A percentile compares a stretch with the other conserved stretches of the same genome.
phyloP scores from a whole-genome alignment of 1,139 yeast species.

The Kluyveromyces sp. region DNA sequence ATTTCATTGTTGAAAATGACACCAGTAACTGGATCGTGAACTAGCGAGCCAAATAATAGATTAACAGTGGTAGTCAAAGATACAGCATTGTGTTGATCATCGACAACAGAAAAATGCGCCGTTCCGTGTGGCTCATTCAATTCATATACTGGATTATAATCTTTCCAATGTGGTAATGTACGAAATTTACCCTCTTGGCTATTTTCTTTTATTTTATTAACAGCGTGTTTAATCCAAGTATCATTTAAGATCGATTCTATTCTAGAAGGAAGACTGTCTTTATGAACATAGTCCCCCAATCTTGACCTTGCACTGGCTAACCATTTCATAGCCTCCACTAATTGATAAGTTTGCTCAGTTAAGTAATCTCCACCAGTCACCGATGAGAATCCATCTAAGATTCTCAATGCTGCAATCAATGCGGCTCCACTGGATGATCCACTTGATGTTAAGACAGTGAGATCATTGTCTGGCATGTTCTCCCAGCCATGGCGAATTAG shows the following conservation, averaged over 20 bases:
- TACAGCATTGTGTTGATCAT: slow-evolving; percentile 61
- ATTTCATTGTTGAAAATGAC: slow-evolving; percentile 80
- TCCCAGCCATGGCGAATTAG: slow-evolving; percentile 21
- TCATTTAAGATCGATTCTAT: slow-evolving; percentile 33
- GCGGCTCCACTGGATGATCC: slow-evolving; percentile 87
- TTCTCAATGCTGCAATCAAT: slow-evolving; percentile 62
- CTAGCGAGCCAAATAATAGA: slow-evolving; percentile 69
- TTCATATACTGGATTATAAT: slow-evolving; percentile 73
- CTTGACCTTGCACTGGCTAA: slow-evolving; percentile 76
- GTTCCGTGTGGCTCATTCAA: slow-evolving; percentile 79
- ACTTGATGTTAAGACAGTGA: slow-evolving; percentile 56
- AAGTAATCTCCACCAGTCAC: slow-evolving; percentile 37
- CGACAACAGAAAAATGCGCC: slow-evolving; percentile 74
- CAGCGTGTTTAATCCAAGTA: slow-evolving; percentile 52
- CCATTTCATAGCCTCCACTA: slow-evolving; percentile 90
- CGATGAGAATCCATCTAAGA: slow-evolving; percentile 41
- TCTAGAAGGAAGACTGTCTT: slow-evolving; percentile 22
- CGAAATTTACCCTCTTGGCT: slow-evolving; percentile 12
- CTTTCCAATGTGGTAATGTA: slow-evolving; percentile 58
- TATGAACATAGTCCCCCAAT: slow-evolving; percentile 56
- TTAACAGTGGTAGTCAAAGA: slow-evolving; percentile 89
- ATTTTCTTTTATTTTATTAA: slow-evolving; percentile 41
- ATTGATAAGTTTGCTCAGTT: slow-evolving; percentile 50
- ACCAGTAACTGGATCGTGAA: slow-evolving; percentile 78
- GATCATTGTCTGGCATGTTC: slow-evolving; percentile 34